Percentiles rank a stretch among this genome's conserved stretches.
These are phyloP conservation scores for Phytophthora constricta DNA, from an alignment of 352 stramenopile genomes.

Conservation along the genomic window DNA sequence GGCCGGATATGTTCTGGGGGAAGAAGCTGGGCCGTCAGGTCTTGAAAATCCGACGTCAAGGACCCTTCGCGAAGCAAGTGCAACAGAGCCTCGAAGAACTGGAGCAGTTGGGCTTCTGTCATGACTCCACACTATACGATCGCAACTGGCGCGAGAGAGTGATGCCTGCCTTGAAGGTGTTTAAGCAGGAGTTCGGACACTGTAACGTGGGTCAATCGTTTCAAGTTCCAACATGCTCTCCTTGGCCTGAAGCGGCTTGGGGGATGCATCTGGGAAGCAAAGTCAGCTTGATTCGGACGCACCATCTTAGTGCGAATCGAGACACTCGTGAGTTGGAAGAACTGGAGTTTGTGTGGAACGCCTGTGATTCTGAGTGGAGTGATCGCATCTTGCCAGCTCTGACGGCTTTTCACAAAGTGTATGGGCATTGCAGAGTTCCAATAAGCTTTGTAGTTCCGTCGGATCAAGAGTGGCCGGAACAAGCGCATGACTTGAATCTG, in stretches of 20 bases:
- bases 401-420: neutral
- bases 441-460: conserved; percentile 15
- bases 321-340: conserved; percentile 17
- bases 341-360: conserved; percentile 21
- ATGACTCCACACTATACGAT: too few species aligned
- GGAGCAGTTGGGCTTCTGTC: conserved; percentile 21
- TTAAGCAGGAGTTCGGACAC: too few species aligned
- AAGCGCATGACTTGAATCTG: conserved; percentile 7
- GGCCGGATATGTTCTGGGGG: conserved; percentile 40
- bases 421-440: neutral
- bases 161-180: too few species aligned
- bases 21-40: conserved; percentile 43
- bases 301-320: conserved; percentile 9
- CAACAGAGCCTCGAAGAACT: neutral
- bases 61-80: conserved; percentile 31
- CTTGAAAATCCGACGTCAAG: conserved; percentile 41
- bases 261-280: conserved; percentile 1
- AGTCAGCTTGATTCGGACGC: conserved; percentile 19
- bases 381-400: conserved; percentile 12
- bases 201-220: neutral
- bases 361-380: conserved; percentile 10
- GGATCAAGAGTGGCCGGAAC: conserved; percentile 3
- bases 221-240: neutral
- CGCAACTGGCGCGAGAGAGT: too few species aligned
- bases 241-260: neutral